A percentile compares a stretch with the other conserved stretches of the same genome.
Evolutionary conservation across 2,329 filamentous ascomycete species (phyloP).

Genomic region (Pseudogymnoascus sp.): DNA sequence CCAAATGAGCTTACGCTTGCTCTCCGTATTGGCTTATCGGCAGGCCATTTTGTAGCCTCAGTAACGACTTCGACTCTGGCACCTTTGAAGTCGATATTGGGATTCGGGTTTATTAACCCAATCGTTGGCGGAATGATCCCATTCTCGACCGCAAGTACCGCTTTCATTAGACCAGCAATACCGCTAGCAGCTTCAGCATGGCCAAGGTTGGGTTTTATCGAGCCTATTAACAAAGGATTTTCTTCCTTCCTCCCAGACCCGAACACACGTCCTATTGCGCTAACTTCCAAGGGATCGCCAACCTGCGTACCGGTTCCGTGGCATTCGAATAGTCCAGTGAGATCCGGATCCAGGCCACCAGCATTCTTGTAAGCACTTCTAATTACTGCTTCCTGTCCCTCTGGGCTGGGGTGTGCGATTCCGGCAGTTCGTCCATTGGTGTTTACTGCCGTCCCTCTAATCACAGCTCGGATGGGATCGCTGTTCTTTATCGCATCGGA

Average conservation of each 20-base stretch:
- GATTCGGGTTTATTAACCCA: slow-evolving; percentile 27
- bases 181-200: slow-evolving; percentile 22
- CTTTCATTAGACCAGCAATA: slow-evolving; percentile 20
- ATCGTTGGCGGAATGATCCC: slow-evolving; percentile 26
- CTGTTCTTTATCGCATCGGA: too few species aligned
- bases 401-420: too few species aligned
- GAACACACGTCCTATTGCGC: slow-evolving; percentile 17
- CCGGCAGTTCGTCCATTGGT: too few species aligned
- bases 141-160: slow-evolving; percentile 26
- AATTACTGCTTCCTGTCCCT: too few species aligned
- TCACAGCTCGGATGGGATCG: too few species aligned
- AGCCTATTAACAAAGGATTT: slow-evolving; percentile 13
- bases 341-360: slow-evolving; percentile 14
- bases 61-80: too few species aligned
- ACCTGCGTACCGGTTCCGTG: neutral
- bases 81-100: slow-evolving; percentile 10
- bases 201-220: slow-evolving; percentile 24
- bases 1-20: slow-evolving; percentile 29
- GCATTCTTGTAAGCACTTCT: too few species aligned
- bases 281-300: slow-evolving; percentile 17
- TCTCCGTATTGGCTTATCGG: slow-evolving; percentile 4
- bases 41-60: neutral
- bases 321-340: neutral
- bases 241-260: slow-evolving; percentile 14
- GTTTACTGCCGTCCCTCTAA: too few species aligned